Base-by-base conservation (phyloP, 2,329 filamentous ascomycete species). In the Colletotrichum falcatum region DNA sequence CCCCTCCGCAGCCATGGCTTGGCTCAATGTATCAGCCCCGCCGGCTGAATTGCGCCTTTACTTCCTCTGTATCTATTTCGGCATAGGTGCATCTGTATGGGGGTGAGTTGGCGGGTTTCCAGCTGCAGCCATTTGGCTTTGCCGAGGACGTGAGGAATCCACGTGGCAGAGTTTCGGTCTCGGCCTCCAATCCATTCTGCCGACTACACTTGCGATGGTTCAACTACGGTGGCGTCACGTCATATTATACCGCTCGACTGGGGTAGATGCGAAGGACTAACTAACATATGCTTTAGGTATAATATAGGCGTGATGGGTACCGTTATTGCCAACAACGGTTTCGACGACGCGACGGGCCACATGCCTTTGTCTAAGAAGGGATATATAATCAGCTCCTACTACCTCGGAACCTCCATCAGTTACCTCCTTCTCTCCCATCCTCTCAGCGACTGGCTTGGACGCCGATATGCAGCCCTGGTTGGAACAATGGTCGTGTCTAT, bases 251-350 rank as follows among this genome's bases (percentile, higher is more conserved):
- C 5, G 2, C 9, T 37, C 1, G 6, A 11, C 20, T 23, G 30
- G 6, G 35, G 2, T 8, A 8, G 5, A 18, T 9, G 2, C 2
- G 6, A 8, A 1, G 26, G 12, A 8, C 53, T 73, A 14, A 73
- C 51, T 9, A 26, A 23, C 9, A 20, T 2, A 23, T 2, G 51
- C 86, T 26, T 2, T 54, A 86, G 85, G 18, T 89, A 89, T 77
- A 88, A 89, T 75, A 84, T 90, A 73, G 88, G 87, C 62, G 82
- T 90, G 53, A 80, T 89, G 23, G 86, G 86, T 1, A 87, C 86
- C 1, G 81, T 90, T 46, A 85, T 88, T 62, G 85, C 88, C 6
- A 84, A 88, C 74, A 84, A 84, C 0, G 87, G 87, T 23, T 90
- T 87, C 79, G 78, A 79, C n/a, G 76, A 80, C 23, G 79, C 83